phyloP scores from a whole-genome alignment of 2,329 filamentous ascomycete species.

The Coniochaeta hoffmannii region DNA sequence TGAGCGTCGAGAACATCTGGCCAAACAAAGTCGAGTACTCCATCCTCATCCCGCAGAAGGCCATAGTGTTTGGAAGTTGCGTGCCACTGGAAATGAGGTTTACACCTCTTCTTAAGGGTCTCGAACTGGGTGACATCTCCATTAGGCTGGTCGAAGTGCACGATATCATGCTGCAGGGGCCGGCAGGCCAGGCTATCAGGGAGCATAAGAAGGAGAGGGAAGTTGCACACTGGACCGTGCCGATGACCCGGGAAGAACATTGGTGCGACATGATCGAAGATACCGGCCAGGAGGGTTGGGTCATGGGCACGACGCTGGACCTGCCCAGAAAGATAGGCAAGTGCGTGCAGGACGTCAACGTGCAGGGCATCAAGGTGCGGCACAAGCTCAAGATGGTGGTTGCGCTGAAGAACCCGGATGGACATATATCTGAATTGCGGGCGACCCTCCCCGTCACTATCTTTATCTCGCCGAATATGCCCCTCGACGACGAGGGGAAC shows the following conservation, averaged over 20 bases:
- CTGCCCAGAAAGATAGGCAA: slow-evolving; percentile 75
- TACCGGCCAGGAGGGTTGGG: slow-evolving; percentile 58
- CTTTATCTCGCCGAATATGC: slow-evolving; percentile 91
- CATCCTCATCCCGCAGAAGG: slow-evolving; percentile 87
- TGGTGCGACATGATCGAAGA: slow-evolving; percentile 65
- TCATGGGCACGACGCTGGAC: slow-evolving; percentile 53
- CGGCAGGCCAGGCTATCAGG: slow-evolving; percentile 37
- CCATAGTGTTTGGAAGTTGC: slow-evolving; percentile 84
- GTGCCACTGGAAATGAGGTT: slow-evolving; percentile 81
- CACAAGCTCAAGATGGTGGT: slow-evolving; percentile 92
- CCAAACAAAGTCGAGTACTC: slow-evolving; percentile 96
- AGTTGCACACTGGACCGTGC: slow-evolving; percentile 52
- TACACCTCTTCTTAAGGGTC: slow-evolving; percentile 79
- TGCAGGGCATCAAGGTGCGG: slow-evolving; percentile 80
- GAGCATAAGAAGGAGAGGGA: slow-evolving; percentile 58
- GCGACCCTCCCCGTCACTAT: slow-evolving; percentile 87
- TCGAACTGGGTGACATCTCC: slow-evolving; percentile 76
- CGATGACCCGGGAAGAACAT: slow-evolving; percentile 50
- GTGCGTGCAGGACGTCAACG: slow-evolving; percentile 85
- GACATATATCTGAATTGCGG: slow-evolving; percentile 86
- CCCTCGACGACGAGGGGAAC: slow-evolving; percentile 80
- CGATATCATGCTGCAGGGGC: slow-evolving; percentile 51
- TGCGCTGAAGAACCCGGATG: slow-evolving; percentile 88
- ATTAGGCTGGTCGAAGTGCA: slow-evolving; percentile 74
- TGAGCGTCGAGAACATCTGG: slow-evolving; percentile 97